Evolutionary conservation across 1,284 basidiomycete genomes (phyloP).

Genomic region (Cutaneotrichosporon mucoides): DNA sequence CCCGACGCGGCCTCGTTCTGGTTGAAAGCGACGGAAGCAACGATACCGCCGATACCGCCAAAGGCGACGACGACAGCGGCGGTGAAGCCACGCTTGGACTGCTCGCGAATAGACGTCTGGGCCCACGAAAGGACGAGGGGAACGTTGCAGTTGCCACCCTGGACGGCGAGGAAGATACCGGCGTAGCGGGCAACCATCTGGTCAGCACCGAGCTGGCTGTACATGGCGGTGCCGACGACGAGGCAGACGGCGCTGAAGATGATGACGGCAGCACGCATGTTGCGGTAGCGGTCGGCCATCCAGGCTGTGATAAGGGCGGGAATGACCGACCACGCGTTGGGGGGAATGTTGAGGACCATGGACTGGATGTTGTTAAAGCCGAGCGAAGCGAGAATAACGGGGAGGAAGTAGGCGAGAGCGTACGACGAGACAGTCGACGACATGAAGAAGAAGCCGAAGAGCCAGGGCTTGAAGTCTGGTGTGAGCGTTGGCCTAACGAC

Average conservation of each 20-base stretch:
- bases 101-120: conserved; percentile 50
- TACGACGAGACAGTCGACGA: conserved; percentile 21
- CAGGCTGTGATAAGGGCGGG: conserved; percentile 43
- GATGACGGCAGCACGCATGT: conserved; percentile 6
- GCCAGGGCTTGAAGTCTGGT: conserved; percentile 49
- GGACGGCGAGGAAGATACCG: conserved; percentile 49
- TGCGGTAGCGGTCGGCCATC: conserved; percentile 40
- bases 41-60: conserved; percentile 51
- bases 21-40: conserved; percentile 14
- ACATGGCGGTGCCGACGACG: conserved; percentile 16
- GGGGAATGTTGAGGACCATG: conserved; percentile 47
- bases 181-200: conserved; percentile 44
- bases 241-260: conserved; percentile 10
- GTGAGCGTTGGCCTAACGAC: not conserved
- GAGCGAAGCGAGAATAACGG: conserved; percentile 47
- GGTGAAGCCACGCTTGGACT: conserved; percentile 46
- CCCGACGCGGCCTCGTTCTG: conserved; percentile 9
- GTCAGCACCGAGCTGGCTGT: conserved; percentile 9
- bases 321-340: conserved; percentile 44
- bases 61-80: conserved; percentile 49
- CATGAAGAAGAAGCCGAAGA: conserved; percentile 49
- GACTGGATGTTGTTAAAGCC: conserved; percentile 42
- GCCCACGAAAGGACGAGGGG: conserved; percentile 41
- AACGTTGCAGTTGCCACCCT: conserved; percentile 38
- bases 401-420: conserved; percentile 47